Evolutionary conservation across 164 flowering plant species (phyloP).

Genomic region (Dillenia suffruticosa): DNA sequence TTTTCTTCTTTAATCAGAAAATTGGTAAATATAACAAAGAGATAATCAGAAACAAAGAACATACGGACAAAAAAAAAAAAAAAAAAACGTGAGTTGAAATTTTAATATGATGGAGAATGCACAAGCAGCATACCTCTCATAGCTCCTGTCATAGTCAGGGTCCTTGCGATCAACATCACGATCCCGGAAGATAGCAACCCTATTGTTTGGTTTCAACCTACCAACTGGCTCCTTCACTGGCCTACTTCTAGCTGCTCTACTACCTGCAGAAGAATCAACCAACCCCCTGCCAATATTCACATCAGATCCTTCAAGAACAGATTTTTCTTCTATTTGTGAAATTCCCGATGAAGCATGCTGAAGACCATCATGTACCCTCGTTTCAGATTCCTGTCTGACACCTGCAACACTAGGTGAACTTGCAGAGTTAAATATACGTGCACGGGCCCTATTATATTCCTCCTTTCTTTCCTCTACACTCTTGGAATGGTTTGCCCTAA

Average conservation of each 20-base stretch:
- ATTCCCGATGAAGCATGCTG: conserved; percentile 36
- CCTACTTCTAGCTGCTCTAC: conserved; percentile 59
- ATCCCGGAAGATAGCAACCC: conserved; percentile 95
- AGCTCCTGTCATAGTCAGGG: conserved; percentile 94
- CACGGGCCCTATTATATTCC: conserved; percentile 93
- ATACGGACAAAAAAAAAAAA: too few species aligned
- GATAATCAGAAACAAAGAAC: too few species aligned
- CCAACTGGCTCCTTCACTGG: conserved; percentile 63
- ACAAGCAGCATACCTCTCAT: conserved; percentile 62
- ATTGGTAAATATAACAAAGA: too few species aligned
- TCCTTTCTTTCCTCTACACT: conserved; percentile 98
- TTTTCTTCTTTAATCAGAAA: too few species aligned
- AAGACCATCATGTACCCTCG: conserved; percentile 32
- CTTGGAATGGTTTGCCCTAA: conserved; percentile 49
- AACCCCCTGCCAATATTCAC: conserved; percentile 38
- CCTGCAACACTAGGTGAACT: conserved; percentile 26
- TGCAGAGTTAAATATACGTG: conserved; percentile 72
- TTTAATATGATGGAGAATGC: too few species aligned
- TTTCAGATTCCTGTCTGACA: conserved; percentile 46
- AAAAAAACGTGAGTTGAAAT: too few species aligned
- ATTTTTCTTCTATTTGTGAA: conserved; percentile 48
- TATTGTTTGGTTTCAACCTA: conserved; percentile 60
- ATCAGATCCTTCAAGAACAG: conserved; percentile 43
- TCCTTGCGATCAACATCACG: conserved; percentile 91
- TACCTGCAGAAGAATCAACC: conserved; percentile 54